A percentile compares a stretch with the other conserved stretches of the same genome.
These are phyloP conservation scores for Angomonas ambiguus DNA, from an alignment of 208 protist genomes.

Conservation along the genomic window DNA sequence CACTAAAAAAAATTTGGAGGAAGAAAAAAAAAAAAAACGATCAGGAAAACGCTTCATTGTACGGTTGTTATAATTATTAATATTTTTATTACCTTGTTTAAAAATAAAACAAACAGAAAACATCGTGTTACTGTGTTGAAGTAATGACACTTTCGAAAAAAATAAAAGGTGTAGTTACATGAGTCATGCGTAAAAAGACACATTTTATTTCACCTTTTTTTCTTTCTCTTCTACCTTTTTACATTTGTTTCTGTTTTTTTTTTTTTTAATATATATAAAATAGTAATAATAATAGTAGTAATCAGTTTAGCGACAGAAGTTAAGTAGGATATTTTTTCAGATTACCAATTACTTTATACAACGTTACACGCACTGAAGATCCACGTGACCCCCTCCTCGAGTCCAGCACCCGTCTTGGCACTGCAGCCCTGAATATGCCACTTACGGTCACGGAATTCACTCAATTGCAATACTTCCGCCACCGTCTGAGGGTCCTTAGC, in stretches of 20 bases:
- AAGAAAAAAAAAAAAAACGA: too few relatives aligned
- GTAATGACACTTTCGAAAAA: background rate
- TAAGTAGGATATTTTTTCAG: too few relatives aligned
- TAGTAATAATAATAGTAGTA: background rate
- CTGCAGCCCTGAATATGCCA: constrained; percentile 97
- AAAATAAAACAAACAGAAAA: too few relatives aligned
- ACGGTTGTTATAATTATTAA: too few relatives aligned
- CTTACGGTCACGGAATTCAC: constrained; percentile 87
- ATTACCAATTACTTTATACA: background rate
- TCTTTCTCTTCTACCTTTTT: background rate
- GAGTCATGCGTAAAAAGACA: background rate
- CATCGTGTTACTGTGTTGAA: too few relatives aligned
- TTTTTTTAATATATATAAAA: background rate
- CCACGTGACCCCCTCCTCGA: constrained; percentile 93
- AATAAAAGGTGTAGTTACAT: background rate
- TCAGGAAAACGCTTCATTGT: too few relatives aligned
- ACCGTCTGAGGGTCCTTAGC: constrained; percentile 77
- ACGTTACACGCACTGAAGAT: constrained; percentile 69
- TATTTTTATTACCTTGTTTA: too few relatives aligned
- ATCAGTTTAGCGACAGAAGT: too few relatives aligned
- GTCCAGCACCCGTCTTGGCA: constrained; percentile 90
- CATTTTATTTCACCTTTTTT: background rate
- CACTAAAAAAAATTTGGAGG: too few relatives aligned
- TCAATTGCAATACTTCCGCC: constrained; percentile 73
- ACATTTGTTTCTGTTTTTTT: constrained; percentile 6